phyloP scores from a whole-genome alignment of 148 eudicot species.

The Dysphania ambrosioides region DNA sequence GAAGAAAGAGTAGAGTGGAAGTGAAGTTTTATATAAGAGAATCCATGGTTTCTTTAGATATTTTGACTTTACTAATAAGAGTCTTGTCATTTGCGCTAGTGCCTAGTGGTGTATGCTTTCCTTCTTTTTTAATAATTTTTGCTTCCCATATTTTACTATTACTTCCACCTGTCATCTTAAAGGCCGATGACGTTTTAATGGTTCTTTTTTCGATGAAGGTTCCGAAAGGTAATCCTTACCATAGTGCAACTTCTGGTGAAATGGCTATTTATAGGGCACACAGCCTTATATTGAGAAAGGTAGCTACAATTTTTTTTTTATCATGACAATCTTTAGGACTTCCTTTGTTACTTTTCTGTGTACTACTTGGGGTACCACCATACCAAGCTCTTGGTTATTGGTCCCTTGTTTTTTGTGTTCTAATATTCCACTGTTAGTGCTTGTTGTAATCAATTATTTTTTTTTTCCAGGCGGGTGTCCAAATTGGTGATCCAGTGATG shows the following conservation, averaged over 20 bases:
- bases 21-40: neutral
- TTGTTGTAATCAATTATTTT: neutral
- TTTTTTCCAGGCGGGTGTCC: slow-evolving; percentile 68
- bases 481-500: slow-evolving; percentile 59
- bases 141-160: too few species aligned
- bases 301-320: slow-evolving; percentile 24
- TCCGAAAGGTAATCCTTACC: slow-evolving; percentile 96
- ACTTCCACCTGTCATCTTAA: neutral
- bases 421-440: neutral
- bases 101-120: too few species aligned
- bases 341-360: neutral
- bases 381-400: too few species aligned
- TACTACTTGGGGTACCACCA: neutral
- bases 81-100: too few species aligned
- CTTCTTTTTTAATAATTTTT: too few species aligned
- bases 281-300: slow-evolving; percentile 81
- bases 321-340: neutral
- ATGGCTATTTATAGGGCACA: slow-evolving; percentile 82
- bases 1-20: neutral
- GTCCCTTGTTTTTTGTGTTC: too few species aligned
- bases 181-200: neutral
- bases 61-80: too few species aligned
- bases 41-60: neutral
- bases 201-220: slow-evolving; percentile 41
- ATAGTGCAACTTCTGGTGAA: slow-evolving; percentile 98